These are phyloP conservation scores for Pseudogymnoascus verrucosus DNA, from an alignment of 2,329 filamentous ascomycete genomes.

Conservation along the genomic window DNA sequence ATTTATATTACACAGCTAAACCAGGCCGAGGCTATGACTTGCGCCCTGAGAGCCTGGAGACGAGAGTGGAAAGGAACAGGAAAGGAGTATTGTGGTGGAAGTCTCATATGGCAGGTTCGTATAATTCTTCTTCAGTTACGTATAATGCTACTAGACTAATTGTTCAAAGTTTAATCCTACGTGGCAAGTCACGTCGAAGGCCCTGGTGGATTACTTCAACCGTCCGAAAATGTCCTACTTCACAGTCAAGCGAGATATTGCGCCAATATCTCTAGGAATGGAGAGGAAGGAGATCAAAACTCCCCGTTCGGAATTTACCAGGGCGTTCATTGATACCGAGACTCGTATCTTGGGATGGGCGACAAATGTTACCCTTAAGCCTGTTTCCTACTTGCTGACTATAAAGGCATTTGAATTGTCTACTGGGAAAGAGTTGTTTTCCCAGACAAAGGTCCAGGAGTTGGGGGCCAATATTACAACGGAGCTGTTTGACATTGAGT, in stretches of 20 bases:
- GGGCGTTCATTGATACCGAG: constrained; percentile 39
- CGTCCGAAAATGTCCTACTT: constrained; percentile 70
- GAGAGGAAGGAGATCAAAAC: constrained; percentile 47
- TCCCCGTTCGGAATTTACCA: constrained; percentile 43
- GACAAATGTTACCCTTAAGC: constrained; percentile 43
- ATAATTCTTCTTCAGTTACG: constrained; percentile 75
- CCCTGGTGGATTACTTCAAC: constrained; percentile 67
- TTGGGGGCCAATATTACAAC: constrained; percentile 24
- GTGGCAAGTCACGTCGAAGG: constrained; percentile 70
- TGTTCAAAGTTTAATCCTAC: constrained; percentile 67
- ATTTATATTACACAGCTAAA: constrained; percentile 60
- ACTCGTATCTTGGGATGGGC: constrained; percentile 51
- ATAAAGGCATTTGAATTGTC: not conserved
- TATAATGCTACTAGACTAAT: constrained; percentile 27
- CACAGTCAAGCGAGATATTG: constrained; percentile 45
- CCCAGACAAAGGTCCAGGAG: not conserved
- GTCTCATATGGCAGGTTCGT: constrained; percentile 72
- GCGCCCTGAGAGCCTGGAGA: constrained; percentile 58
- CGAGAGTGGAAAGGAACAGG: constrained; percentile 64
- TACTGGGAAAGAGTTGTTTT: not conserved
- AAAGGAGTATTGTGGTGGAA: constrained; percentile 61
- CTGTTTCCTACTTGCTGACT: constrained; percentile 42
- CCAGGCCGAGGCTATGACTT: constrained; percentile 55
- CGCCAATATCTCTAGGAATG: constrained; percentile 3
- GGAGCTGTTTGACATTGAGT: constrained; percentile 29